These are phyloP conservation scores for Spirogloea muscicola DNA, from an alignment of 139 green algal species.

Conservation along the genomic window DNA sequence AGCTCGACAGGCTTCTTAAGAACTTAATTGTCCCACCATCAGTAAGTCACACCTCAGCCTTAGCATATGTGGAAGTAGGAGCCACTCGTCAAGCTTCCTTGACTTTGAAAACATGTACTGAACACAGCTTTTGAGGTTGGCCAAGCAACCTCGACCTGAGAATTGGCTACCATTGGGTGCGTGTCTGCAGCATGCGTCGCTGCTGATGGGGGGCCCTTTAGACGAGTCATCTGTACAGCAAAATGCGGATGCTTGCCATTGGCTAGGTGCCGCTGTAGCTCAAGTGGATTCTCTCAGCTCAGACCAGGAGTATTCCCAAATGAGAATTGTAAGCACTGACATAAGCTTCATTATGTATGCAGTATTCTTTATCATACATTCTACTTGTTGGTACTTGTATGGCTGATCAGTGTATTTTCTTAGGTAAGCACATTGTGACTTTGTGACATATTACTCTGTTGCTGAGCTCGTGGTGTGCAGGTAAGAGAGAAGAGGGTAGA, in stretches of 20 bases:
- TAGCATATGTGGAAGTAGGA: neutral
- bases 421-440: no score
- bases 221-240: neutral
- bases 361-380: neutral
- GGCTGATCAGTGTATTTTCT: neutral
- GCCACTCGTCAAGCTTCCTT: no score
- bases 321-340: neutral
- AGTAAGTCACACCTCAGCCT: slow-evolving; percentile 1
- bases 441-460: no score
- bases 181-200: neutral
- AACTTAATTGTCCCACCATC: slow-evolving; percentile 20
- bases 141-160: neutral
- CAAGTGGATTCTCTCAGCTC: neutral
- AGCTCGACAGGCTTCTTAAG: slow-evolving; percentile 44
- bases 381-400: neutral
- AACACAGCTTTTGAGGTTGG: neutral
- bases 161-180: neutral
- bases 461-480: no score
- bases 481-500: slow-evolving; percentile 26
- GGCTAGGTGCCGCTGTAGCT: neutral
- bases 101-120: no score
- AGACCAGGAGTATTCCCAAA: neutral
- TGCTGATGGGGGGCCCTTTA: slow-evolving; percentile 5
- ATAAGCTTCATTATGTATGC: no score
- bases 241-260: neutral